Conservation (phyloP, 139 green algal species). For the Edaphochlamys debaryana region DNA sequence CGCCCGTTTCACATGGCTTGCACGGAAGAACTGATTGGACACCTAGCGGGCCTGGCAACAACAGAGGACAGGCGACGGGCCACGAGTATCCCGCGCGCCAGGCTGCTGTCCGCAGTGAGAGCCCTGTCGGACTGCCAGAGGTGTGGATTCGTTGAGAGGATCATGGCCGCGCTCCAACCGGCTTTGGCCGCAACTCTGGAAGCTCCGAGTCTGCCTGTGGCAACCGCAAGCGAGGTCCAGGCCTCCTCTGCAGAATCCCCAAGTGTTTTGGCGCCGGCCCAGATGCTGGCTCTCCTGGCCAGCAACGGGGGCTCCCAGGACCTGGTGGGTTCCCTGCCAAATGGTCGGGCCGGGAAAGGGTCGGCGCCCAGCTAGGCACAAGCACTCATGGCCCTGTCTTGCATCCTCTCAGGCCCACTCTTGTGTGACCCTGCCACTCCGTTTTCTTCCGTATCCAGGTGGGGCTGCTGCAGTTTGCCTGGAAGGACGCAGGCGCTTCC, state of each 20-base stretch:
- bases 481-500: not conserved
- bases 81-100: not conserved
- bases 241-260: too few species aligned
- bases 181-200: not conserved
- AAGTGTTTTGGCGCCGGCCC: not conserved
- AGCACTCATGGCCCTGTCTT: too few species aligned
- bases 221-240: too few species aligned
- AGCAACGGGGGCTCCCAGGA: not conserved
- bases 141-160: constrained; percentile 36
- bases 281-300: constrained; percentile 11
- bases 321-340: not conserved
- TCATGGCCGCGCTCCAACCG: constrained; percentile 23
- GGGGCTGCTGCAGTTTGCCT: constrained; percentile 27
- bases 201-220: too few species aligned
- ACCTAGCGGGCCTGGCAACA: too few species aligned
- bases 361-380: too few species aligned
- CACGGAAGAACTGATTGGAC: too few species aligned
- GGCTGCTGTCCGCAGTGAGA: constrained; percentile 4
- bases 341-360: too few species aligned
- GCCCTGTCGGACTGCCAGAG: constrained; percentile 23
- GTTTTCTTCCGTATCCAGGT: too few species aligned
- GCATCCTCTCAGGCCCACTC: too few species aligned
- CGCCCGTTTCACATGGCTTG: too few species aligned
- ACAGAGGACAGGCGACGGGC: not conserved
- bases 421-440: too few species aligned